Evolutionary conservation across 2,329 filamentous ascomycete species (phyloP).

Genomic region (Diaporthe vexans): DNA sequence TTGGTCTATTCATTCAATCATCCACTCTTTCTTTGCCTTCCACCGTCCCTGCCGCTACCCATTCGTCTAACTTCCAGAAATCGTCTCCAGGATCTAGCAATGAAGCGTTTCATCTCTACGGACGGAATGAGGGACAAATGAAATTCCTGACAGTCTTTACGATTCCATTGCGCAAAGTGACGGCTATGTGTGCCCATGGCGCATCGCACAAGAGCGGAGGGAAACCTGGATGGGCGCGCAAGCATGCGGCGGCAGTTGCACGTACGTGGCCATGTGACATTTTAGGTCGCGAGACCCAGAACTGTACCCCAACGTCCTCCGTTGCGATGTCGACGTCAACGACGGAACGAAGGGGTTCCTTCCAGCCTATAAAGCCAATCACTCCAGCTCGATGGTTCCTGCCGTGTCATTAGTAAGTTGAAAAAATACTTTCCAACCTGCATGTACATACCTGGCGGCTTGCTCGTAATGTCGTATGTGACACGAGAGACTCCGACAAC

Average conservation of each 20-base stretch:
- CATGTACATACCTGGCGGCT: slow-evolving; percentile 15
- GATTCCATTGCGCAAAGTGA: not conserved
- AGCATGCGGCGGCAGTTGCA: not conserved
- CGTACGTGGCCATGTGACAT: not conserved
- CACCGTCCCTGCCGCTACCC: not conserved
- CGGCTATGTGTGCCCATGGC: not conserved
- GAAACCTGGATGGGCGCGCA: not conserved
- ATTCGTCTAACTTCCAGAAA: not conserved
- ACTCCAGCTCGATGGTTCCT: slow-evolving; percentile 30
- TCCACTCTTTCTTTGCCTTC: not conserved
- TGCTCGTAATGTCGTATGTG: slow-evolving; percentile 67
- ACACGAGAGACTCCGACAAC: slow-evolving; percentile 82
- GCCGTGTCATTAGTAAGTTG: not conserved
- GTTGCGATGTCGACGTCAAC: not conserved
- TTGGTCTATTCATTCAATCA: not conserved
- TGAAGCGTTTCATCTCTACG: not conserved
- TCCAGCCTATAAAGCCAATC: not conserved
- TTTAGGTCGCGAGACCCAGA: not conserved
- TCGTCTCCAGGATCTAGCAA: not conserved
- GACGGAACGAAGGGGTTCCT: not conserved
- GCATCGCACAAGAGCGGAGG: not conserved
- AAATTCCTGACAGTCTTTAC: not conserved
- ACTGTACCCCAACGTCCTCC: not conserved
- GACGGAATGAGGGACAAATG: not conserved
- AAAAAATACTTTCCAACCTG: not conserved